phyloP scores from a whole-genome alignment of 1,284 basidiomycete genomes.

The Naganishia sp. region DNA sequence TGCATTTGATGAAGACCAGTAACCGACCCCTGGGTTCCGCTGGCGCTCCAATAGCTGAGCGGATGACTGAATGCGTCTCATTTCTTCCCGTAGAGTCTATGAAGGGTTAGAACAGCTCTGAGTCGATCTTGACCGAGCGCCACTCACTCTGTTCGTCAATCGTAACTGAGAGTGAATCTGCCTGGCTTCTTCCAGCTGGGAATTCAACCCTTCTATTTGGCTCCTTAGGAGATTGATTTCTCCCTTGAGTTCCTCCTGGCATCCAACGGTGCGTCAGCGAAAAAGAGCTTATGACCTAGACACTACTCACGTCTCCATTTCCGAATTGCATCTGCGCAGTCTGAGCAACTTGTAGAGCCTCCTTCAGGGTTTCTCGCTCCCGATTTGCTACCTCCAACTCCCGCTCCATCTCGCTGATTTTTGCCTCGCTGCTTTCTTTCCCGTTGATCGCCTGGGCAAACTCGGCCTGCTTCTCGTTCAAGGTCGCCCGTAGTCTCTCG shows the following conservation, averaged over 20 bases:
- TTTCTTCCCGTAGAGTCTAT: slow-evolving; percentile 81
- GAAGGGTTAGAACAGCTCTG: slow-evolving; percentile 16
- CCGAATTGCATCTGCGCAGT: slow-evolving; percentile 53
- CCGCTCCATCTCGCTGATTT: slow-evolving; percentile 61
- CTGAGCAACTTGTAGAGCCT: slow-evolving; percentile 58
- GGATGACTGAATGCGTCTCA: slow-evolving; percentile 88
- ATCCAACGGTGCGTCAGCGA: not conserved
- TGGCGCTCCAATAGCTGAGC: slow-evolving; percentile 83
- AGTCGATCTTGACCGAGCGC: not conserved
- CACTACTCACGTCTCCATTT: slow-evolving; percentile 53
- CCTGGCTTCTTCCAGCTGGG: slow-evolving; percentile 53
- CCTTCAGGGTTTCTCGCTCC: slow-evolving; percentile 43
- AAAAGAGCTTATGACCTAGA: not conserved
- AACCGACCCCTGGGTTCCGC: slow-evolving; percentile 87
- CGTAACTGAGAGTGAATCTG: slow-evolving; percentile 41
- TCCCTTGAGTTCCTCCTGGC: slow-evolving; percentile 51
- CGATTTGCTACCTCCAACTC: slow-evolving; percentile 61
- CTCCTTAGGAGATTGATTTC: slow-evolving; percentile 48
- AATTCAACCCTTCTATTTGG: slow-evolving; percentile 46
- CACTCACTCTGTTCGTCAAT: slow-evolving; percentile 67
- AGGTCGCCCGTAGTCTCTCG: slow-evolving; percentile 65
- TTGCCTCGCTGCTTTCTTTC: slow-evolving; percentile 64
- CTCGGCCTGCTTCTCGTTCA: slow-evolving; percentile 60
- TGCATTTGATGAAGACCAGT: slow-evolving; percentile 62
- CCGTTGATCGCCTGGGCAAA: slow-evolving; percentile 59